These are phyloP conservation scores for Candida schatavii DNA, from an alignment of 805 yeast species.

Conservation along the genomic window DNA sequence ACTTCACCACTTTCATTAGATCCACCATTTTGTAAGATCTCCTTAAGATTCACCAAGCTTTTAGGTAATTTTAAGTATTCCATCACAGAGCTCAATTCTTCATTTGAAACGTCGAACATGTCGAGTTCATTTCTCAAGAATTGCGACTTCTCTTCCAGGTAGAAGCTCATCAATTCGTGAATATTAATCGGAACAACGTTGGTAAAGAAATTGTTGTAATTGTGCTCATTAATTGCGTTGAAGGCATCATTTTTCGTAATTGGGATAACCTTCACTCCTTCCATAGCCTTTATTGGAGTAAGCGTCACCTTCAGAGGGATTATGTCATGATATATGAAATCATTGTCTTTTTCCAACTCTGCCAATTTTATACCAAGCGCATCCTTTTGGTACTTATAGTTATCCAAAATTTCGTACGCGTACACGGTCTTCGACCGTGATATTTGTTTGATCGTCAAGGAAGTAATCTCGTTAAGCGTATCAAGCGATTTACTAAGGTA, in stretches of 20 bases:
- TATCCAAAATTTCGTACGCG: conserved; percentile 38
- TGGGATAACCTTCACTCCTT: conserved; percentile 61
- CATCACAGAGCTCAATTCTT: conserved; percentile 72
- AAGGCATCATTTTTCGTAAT: conserved; percentile 46
- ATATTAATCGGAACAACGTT: conserved; percentile 82
- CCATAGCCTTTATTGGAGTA: conserved; percentile 65
- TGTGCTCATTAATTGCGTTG: conserved; percentile 36
- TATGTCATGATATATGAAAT: conserved; percentile 78
- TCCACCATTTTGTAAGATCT: conserved; percentile 21
- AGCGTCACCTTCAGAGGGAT: conserved; percentile 62
- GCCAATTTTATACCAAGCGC: conserved; percentile 33
- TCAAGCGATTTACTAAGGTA: conserved; percentile 51
- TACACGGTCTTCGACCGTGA: conserved; percentile 22
- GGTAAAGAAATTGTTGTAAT: conserved; percentile 57
- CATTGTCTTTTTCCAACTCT: conserved; percentile 76
- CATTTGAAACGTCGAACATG: conserved; percentile 69
- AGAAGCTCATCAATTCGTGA: conserved; percentile 81
- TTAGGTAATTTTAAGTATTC: conserved; percentile 79
- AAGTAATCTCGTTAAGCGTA: conserved; percentile 31
- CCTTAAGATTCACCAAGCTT: conserved; percentile 54
- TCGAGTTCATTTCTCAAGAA: conserved; percentile 73
- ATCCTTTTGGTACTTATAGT: conserved; percentile 40
- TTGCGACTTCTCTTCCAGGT: conserved; percentile 86
- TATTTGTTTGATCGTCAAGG: conserved; percentile 22
- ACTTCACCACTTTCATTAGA: conserved; percentile 9